These are phyloP conservation scores for Apium graveolens DNA, from an alignment of 129 eudicot species.

Conservation along the genomic window DNA sequence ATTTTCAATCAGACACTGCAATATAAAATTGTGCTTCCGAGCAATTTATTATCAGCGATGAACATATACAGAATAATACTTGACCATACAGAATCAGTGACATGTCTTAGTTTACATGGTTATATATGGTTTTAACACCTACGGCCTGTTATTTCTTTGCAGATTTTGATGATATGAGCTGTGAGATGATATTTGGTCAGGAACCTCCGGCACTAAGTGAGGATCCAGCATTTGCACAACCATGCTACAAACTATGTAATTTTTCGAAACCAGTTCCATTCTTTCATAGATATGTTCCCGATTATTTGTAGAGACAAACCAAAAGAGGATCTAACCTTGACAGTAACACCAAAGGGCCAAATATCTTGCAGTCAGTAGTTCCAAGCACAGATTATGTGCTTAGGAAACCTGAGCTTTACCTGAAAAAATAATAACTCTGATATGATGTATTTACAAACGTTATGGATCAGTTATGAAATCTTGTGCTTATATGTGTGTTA, in stretches of 20 bases:
- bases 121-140: background rate
- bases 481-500: constrained; percentile 15
- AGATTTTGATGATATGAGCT: constrained; percentile 99
- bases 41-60: constrained; percentile 2
- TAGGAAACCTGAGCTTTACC: background rate
- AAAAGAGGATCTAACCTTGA: background rate
- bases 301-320: background rate
- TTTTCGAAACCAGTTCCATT: constrained; percentile 1
- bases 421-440: background rate
- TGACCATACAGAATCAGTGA: background rate
- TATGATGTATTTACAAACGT: background rate
- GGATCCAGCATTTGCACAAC: constrained; percentile 77
- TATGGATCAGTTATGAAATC: background rate
- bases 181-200: constrained; percentile 82
- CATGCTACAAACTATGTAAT: constrained; percentile 91
- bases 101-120: background rate
- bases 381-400: background rate
- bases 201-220: constrained; percentile 58
- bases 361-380: background rate
- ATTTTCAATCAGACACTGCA: background rate
- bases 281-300: background rate
- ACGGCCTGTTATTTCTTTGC: constrained; percentile 6
- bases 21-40: background rate
- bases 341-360: background rate
- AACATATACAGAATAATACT: background rate